Percentiles rank a stretch among this genome's conserved stretches.
Conservation (phyloP, 352 stramenopile species). For the Phytophthora macrochlamydospora region DNA sequence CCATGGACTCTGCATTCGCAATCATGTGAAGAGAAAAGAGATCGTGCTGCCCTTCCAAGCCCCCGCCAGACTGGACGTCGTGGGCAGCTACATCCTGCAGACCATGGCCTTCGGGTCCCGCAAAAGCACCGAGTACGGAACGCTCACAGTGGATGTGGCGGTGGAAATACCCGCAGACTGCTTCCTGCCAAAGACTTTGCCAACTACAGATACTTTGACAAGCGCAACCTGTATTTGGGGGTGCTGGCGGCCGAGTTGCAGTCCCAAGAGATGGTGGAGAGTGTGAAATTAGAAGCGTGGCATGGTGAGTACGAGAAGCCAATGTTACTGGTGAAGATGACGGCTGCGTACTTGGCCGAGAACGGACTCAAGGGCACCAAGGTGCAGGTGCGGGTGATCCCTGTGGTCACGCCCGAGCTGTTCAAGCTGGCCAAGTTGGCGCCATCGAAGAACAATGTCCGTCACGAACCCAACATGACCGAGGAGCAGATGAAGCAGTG, state of each 20-base stretch:
- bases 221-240: constrained; percentile 87
- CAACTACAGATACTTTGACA: constrained; percentile 92
- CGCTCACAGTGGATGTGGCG: constrained; percentile 77
- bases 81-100: constrained; percentile 89
- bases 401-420: constrained; percentile 62
- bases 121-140: constrained; percentile 54
- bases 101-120: constrained; percentile 74
- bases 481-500: constrained; percentile 72
- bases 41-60: constrained; percentile 85
- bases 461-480: constrained; percentile 74
- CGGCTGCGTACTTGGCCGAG: constrained; percentile 35
- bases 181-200: constrained; percentile 90
- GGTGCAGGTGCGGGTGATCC: constrained; percentile 76
- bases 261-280: constrained; percentile 43
- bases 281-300: constrained; percentile 73
- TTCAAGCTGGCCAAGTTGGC: constrained; percentile 87
- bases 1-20: constrained; percentile 60
- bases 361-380: constrained; percentile 57
- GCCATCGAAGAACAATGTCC: constrained; percentile 86
- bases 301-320: constrained; percentile 83
- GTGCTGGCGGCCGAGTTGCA: constrained; percentile 73
- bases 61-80: constrained; percentile 76
- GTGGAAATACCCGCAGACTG: constrained; percentile 82
- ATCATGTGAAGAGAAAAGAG: constrained; percentile 85
- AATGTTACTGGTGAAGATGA: constrained; percentile 63